Base-by-base conservation (phyloP, 345 rosid genomes). In the Streptanthus diversifolius region DNA sequence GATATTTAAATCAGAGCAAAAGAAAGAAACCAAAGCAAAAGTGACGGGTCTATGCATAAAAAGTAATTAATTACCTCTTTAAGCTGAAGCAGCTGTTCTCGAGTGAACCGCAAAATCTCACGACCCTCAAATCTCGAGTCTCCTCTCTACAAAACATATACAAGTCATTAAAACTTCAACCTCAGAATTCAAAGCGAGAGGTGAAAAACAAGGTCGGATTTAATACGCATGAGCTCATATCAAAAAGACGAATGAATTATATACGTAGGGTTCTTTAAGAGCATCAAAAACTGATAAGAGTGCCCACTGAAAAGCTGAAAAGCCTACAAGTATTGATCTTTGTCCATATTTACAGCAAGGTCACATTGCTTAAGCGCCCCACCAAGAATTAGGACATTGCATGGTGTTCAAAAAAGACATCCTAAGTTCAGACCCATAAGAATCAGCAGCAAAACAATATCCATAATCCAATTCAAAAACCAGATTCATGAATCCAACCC, bases 261-360 rank as follows among this genome's bases (percentile, higher is more conserved):
- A 68, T 84, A 25, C 24, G 80, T 77, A 87, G 51, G 49, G 82
- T 77, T 56, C 85, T 85, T 85, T 77, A 78, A 68, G 88, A 84
- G 86, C 84, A 75, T 47, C 82, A 40, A 29, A 57, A 75, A 72
- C 79, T 82, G 56, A 61, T 17, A 55, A 55, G 60, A 51, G 33
- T 54, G 83, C 89, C 85, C 95, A 85, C 85, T n/a, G n/a, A n/a
- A n/a, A n/a, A n/a, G n/a, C 90, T 90, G n/a, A 58, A 85, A 81
- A 85, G 82, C 86, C 90, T 70, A 79, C 84, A 79, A 58, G 47
- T 51, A 70, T 82, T 73, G 8, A 33, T 86, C 8, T 88, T 44
- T 71, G 87, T 88, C 92, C 88, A 81, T 81, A 83, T 87, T 92
- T 90, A 86, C 92, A 78, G 95, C 80, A 84, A 83, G 85, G 68